Conservation (phyloP, 148 eudicot genomes). For the Rhododendron griersonianum region DNA sequence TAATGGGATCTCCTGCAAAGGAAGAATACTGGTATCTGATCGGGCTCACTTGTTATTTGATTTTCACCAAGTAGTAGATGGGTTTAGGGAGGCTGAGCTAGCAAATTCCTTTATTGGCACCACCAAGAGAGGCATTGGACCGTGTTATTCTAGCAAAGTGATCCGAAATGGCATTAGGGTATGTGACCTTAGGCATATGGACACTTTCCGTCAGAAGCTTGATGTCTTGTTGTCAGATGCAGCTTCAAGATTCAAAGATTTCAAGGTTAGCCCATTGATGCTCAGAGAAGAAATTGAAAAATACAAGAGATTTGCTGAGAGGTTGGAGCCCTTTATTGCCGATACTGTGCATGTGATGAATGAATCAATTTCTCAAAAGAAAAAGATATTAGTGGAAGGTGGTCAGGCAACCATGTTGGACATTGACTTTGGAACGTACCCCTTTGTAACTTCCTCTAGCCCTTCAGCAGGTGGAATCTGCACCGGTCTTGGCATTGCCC, state of each 20-base stretch:
- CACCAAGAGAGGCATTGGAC: constrained; percentile 94
- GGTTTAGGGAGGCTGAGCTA: constrained; percentile 87
- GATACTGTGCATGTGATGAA: constrained; percentile 83
- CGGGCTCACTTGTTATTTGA: constrained; percentile 94
- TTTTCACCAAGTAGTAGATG: constrained; percentile 82
- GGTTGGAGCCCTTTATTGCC: constrained; percentile 82
- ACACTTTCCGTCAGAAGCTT: constrained; percentile 81
- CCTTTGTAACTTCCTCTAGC: constrained; percentile 93
- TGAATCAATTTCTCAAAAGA: constrained; percentile 59
- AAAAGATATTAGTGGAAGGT: constrained; percentile 91
- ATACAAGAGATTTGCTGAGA: constrained; percentile 87
- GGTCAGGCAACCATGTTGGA: constrained; percentile 99
- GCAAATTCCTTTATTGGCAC: constrained; percentile 93
- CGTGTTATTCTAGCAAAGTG: constrained; percentile 80
- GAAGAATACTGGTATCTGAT: constrained; percentile 87
- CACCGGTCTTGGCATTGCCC: constrained; percentile 97
- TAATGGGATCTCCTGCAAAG: constrained; percentile 77
- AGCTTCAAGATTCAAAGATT: constrained; percentile 72
- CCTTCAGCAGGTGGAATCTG: constrained; percentile 99
- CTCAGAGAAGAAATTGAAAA: constrained; percentile 77
- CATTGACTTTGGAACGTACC: constrained; percentile 96
- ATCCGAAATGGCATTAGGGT: constrained; percentile 89
- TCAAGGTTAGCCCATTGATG: constrained; percentile 55
- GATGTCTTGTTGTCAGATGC: constrained; percentile 79
- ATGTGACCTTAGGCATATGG: constrained; percentile 92